phyloP scores from a whole-genome alignment of 768 basidiomycete species.

The Hygrophoropsis aurantiaca region DNA sequence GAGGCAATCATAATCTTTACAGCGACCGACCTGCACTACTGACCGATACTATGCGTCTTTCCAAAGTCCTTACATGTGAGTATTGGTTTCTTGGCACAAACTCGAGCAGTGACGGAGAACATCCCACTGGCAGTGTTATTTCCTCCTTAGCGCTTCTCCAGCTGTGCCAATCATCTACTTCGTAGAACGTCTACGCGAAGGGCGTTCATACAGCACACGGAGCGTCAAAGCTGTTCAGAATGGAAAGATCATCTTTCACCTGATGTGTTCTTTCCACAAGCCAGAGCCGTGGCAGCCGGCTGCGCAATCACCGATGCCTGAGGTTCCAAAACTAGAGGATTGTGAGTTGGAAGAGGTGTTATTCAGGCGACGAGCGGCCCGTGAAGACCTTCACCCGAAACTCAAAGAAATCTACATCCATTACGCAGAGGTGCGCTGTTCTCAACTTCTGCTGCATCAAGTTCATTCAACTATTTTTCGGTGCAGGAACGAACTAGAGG shows the following conservation, averaged over 20 bases:
- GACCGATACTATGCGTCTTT: background rate
- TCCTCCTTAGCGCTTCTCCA: slow-evolving; percentile 72
- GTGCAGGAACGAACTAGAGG: slow-evolving; percentile 63
- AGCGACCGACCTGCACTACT: background rate
- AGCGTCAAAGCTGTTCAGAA: slow-evolving; percentile 58
- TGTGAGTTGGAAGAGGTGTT: slow-evolving; percentile 59
- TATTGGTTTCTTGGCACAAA: background rate
- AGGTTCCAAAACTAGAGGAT: slow-evolving; percentile 54
- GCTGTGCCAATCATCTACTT: slow-evolving; percentile 75
- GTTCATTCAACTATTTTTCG: slow-evolving; percentile 20
- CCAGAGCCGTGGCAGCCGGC: slow-evolving; percentile 76
- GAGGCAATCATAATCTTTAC: slow-evolving; percentile 29
- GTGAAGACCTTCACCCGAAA: slow-evolving; percentile 32
- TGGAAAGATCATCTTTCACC: slow-evolving; percentile 54
- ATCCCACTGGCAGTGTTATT: slow-evolving; percentile 64
- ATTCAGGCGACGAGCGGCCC: slow-evolving; percentile 24
- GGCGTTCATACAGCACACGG: slow-evolving; percentile 70
- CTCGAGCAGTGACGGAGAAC: background rate
- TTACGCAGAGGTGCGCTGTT: slow-evolving; percentile 23
- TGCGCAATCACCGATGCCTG: slow-evolving; percentile 69
- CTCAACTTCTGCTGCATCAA: slow-evolving; percentile 19
- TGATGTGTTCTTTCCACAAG: slow-evolving; percentile 81
- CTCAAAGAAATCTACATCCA: slow-evolving; percentile 31
- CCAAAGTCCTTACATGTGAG: slow-evolving; percentile 66
- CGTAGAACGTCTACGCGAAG: slow-evolving; percentile 74